phyloP scores from a whole-genome alignment of 2,329 filamentous ascomycete species.

The Colletotrichum australisinense region DNA sequence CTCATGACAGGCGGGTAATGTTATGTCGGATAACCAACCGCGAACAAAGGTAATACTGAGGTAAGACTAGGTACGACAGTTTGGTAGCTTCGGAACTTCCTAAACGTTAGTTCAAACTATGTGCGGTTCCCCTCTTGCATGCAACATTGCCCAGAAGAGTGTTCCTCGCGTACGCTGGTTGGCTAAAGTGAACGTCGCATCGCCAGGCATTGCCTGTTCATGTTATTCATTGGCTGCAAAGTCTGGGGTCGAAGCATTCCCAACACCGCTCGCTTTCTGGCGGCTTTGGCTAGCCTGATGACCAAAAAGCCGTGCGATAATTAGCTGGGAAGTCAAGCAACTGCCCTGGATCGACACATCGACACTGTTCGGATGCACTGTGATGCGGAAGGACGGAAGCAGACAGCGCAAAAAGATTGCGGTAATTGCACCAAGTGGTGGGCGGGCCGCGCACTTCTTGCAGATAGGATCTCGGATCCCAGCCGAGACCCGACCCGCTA shows the following conservation, averaged over 20 bases:
- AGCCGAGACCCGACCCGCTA: conserved; percentile 10
- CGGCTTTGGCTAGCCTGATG: conserved; percentile 3
- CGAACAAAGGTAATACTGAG: neutral
- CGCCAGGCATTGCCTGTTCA: neutral
- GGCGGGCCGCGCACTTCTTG: conserved; percentile 23
- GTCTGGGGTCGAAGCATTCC: neutral
- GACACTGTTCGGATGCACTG: conserved; percentile 33
- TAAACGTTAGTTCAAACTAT: neutral
- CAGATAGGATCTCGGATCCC: conserved; percentile 30
- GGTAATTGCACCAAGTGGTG: conserved; percentile 12
- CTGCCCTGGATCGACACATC: neutral
- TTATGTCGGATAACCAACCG: neutral
- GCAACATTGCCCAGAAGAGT: neutral
- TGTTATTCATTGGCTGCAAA: neutral
- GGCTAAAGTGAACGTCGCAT: neutral
- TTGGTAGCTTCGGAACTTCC: neutral
- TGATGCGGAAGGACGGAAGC: conserved; percentile 27
- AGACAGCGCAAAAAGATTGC: neutral
- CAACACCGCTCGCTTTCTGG: conserved; percentile 13
- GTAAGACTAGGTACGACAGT: neutral
- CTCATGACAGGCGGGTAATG: neutral
- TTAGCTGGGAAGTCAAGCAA: neutral
- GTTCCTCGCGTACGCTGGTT: neutral
- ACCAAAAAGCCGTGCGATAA: neutral
- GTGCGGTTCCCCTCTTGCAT: neutral